A percentile compares a stretch with the other conserved stretches of the same genome.
Evolutionary conservation across 2,329 filamentous ascomycete species (phyloP).

Genomic region (Pseudopithomyces maydicus): DNA sequence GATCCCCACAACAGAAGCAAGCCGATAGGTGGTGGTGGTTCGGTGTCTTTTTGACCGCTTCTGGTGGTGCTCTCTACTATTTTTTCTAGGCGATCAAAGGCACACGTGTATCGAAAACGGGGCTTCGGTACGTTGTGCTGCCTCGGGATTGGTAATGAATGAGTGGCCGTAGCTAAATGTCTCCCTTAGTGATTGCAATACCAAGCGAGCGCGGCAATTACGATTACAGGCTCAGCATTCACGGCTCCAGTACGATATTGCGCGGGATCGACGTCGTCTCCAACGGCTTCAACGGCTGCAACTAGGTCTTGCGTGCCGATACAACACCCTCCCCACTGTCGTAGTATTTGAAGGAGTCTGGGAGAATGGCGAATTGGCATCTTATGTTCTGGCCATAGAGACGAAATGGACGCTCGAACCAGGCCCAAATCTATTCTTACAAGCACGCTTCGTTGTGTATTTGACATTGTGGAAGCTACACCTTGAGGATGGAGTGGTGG

Average conservation of each 20-base stretch:
- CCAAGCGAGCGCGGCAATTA: neutral
- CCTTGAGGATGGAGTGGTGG: neutral
- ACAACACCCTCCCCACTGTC: neutral
- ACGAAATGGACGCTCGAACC: neutral
- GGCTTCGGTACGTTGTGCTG: neutral
- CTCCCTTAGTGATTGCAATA: neutral
- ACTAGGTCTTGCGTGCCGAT: neutral
- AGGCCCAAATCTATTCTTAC: neutral
- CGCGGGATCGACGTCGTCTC: neutral
- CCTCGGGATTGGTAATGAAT: neutral
- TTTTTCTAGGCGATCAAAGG: constrained; percentile 36
- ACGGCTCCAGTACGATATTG: neutral
- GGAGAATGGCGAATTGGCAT: neutral
- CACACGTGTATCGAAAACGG: neutral
- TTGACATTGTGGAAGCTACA: neutral
- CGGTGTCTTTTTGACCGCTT: constrained; percentile 53
- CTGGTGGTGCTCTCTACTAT: constrained; percentile 56
- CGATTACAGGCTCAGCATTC: neutral
- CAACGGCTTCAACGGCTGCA: neutral
- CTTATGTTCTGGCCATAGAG: neutral
- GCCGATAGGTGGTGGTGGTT: constrained; percentile 58
- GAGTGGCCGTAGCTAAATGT: neutral
- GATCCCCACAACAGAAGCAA: constrained; percentile 43
- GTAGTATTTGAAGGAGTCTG: neutral
- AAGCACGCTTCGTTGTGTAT: neutral